Percentiles rank a stretch among this genome's conserved stretches.
These are phyloP conservation scores for Neurospora sublineolata DNA, from an alignment of 495 filamentous ascomycete species.

Conservation along the genomic window DNA sequence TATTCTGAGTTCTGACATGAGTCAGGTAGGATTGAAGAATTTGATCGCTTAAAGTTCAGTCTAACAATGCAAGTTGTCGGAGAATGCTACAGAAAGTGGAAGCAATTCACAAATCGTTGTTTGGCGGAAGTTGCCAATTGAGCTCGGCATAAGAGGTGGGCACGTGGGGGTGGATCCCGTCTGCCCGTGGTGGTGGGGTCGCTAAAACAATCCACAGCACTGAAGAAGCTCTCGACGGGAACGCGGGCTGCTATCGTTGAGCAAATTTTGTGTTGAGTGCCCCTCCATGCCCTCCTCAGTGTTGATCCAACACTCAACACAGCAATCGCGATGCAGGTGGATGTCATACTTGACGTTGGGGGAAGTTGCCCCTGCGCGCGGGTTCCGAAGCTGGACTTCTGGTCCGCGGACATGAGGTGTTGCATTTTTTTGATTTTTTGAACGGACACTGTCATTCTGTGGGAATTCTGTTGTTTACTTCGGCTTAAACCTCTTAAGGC, in stretches of 20 bases:
- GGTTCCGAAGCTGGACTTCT: neutral
- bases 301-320: too few species aligned
- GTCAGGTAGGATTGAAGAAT: neutral
- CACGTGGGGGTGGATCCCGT: neutral
- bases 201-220: neutral
- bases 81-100: neutral
- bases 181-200: neutral
- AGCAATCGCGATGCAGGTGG: neutral
- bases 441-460: neutral
- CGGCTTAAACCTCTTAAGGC: neutral
- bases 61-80: neutral
- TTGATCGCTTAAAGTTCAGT: neutral
- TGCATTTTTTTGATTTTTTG: neutral
- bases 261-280: constrained; percentile 12
- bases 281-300: neutral
- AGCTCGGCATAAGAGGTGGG: neutral
- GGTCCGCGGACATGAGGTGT: neutral
- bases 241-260: constrained; percentile 3
- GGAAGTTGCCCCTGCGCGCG: neutral
- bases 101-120: neutral
- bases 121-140: neutral
- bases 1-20: neutral
- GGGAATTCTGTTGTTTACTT: neutral
- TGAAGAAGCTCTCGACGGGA: neutral
- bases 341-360: neutral